A percentile compares a stretch with the other conserved stretches of the same genome.
phyloP scores from a whole-genome alignment of 768 basidiomycete genomes.

The Tricholoma matsutake region DNA sequence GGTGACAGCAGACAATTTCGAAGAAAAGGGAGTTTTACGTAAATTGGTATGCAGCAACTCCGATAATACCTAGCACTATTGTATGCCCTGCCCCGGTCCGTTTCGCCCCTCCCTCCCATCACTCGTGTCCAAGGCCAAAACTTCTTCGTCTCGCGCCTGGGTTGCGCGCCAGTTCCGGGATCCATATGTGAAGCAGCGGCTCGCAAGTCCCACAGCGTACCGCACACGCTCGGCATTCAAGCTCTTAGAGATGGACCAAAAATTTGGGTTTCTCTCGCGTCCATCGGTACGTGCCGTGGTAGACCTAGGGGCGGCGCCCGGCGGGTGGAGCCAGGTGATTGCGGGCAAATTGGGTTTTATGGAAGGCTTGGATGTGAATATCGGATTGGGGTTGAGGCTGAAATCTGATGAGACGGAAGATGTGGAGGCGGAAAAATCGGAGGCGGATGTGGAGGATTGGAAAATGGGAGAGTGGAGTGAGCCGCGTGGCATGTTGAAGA shows the following conservation, averaged over 20 bases:
- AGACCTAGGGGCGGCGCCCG: conserved; percentile 90
- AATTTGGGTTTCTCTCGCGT: conserved; percentile 48
- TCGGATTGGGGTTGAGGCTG: neutral
- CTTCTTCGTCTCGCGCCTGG: conserved; percentile 55
- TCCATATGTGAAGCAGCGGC: conserved; percentile 57
- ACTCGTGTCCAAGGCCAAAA: conserved; percentile 21
- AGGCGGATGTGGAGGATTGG: neutral
- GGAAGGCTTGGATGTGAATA: neutral
- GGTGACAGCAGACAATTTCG: conserved; percentile 10
- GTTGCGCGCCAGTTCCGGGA: conserved; percentile 67
- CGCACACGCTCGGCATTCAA: conserved; percentile 92
- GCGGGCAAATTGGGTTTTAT: conserved; percentile 54
- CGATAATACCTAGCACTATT: neutral
- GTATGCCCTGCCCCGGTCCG: neutral
- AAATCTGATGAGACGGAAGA: neutral
- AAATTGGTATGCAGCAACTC: neutral
- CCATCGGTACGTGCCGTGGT: conserved; percentile 62
- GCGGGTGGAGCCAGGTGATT: conserved; percentile 92
- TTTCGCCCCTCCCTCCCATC: conserved; percentile 1
- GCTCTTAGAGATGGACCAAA: conserved; percentile 73
- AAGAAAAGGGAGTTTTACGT: neutral
- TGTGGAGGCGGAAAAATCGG: neutral
- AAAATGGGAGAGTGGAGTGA: neutral
- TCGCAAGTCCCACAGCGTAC: conserved; percentile 41
- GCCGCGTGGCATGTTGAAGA: neutral